A percentile compares a stretch with the other conserved stretches of the same genome.
These are phyloP conservation scores for Chlamydomonas urium DNA, from an alignment of 139 green algal genomes.

Conservation along the genomic window DNA sequence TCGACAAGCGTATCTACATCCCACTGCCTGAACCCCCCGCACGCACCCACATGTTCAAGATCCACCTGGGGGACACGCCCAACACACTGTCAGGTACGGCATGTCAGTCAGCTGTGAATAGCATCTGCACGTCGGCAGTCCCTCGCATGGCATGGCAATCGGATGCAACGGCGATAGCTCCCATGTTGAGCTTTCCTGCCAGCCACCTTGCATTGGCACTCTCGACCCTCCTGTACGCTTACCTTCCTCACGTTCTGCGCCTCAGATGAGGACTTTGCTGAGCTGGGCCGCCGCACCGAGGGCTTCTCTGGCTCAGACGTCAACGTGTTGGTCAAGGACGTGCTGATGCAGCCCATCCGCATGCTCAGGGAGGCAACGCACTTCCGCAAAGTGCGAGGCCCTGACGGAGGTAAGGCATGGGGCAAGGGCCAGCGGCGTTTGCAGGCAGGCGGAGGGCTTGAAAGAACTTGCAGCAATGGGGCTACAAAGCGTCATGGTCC, in stretches of 20 bases:
- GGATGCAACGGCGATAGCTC: too few relatives aligned
- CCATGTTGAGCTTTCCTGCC: too few relatives aligned
- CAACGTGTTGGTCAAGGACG: constrained; percentile 87
- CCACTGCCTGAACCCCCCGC: constrained; percentile 88
- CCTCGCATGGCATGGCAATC: too few relatives aligned
- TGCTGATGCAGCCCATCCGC: constrained; percentile 97
- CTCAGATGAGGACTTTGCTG: constrained; percentile 64
- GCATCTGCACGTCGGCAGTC: neutral
- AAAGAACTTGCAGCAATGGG: too few relatives aligned
- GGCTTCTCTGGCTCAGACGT: constrained; percentile 90
- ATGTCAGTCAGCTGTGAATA: constrained; percentile 4
- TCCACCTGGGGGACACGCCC: constrained; percentile 94
- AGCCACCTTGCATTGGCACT: too few relatives aligned
- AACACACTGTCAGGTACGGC: constrained; percentile 56
- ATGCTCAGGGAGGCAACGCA: constrained; percentile 87
- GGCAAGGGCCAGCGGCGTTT: too few relatives aligned
- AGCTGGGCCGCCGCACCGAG: constrained; percentile 75
- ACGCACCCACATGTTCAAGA: constrained; percentile 92
- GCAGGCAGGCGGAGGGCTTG: constrained; percentile 14
- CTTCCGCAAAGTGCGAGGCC: constrained; percentile 65
- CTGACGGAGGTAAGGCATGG: constrained; percentile 27
- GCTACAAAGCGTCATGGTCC: too few relatives aligned
- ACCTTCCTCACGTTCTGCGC: too few relatives aligned
- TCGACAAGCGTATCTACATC: constrained; percentile 99
- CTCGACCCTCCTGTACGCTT: too few relatives aligned